Base-by-base conservation (phyloP, 306 rosid species). In the Rubus parviflorus region DNA sequence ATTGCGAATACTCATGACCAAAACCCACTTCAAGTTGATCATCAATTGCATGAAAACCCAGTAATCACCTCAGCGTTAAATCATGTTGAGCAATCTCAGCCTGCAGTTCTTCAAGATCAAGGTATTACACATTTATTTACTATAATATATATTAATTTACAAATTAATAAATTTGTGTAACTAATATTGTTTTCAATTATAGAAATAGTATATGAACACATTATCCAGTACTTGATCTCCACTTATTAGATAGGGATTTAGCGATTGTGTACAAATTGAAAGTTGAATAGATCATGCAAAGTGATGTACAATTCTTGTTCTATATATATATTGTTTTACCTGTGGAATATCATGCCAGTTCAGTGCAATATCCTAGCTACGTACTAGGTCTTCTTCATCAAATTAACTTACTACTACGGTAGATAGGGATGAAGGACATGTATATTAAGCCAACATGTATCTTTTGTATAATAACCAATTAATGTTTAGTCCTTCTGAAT, bases 1-100 rank as follows among this genome's bases (percentile, higher is more conserved):
- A 93, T 93, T 42, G 89, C 87, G 0, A 87, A 89, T 75, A 68
- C 78, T 23, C 57, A 45, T 22, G 49, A 74, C 10, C 81, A 70
- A 23, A 63, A 4, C 67, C 61, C 42, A 35, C 77, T 23, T 25
- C 64, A 42, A 2, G 13, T 53, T 14, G 68, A 62, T 62, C 68
- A 35, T 35, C 43, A 62, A 14, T n/a, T 30, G 64, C 85, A 83
- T 22, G 78, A 61, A 65, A 80, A 75, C 46, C 80, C 76, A 14
- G 63, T 42, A 47, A 41, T 70, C 19, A 30, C 73, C 35, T 73
- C 58, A 1, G 16, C 68, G 19, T 68, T 68, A 12, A 46, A 7
- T 12, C 76, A 52, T 25, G 25, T 16, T 19, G 45, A 81, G 19
- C 90, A 72, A 75, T 72, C 86, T 14, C 92, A 86, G 49, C 81